Base-by-base conservation (phyloP, 345 rosid genomes). In the Trapa bicornis region DNA sequence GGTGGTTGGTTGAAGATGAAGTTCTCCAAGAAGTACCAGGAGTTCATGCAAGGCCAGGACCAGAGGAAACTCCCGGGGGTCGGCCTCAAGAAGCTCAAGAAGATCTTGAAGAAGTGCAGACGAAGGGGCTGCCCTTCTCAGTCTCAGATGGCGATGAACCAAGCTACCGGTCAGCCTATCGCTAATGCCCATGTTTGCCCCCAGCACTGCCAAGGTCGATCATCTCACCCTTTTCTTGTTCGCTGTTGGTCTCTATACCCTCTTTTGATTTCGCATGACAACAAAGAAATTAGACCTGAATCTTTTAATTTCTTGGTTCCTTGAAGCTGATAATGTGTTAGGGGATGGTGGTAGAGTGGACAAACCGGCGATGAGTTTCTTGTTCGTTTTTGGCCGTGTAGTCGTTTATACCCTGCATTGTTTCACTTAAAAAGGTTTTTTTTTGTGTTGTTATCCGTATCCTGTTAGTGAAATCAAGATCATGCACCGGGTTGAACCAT, bases 41-140 rank as follows among this genome's bases (percentile, higher is more conserved):
- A 86, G 76, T 93, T 85, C 86, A 83, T 88, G 94, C 86, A 80
- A 66, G 87, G 67, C 5, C 92, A 87, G 47, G 74, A 89, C 50
- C 76, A 82, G 78, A 80, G 82, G 67, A 79, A 86, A 74, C 80
- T 87, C 6, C 97, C 96, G 13, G 86, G 80, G 6, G 84, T 93
- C 75, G 96, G 89, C n/a, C 82, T 90, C 78, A 93, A 88, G 78
- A 90, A 86, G 47, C 94, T 93, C 35, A 88, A 93, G 78, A 90
- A 88, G 81, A 84, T 90, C 61, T 75, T 90, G 74, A 90, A 88
- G 80, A 77, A 66, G 68, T 93, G 97, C 13, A 78, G 91, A 68
- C 70, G 71, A 64, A 81, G 80, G 8, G 66, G 45, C 35, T 33
- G 42, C 64, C 70, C 70, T 58, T 69, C 67, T 32, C 78, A 37